Evolutionary conservation across 2,329 filamentous ascomycete species (phyloP).

Genomic region (Paracorniculantispora psalliotae): DNA sequence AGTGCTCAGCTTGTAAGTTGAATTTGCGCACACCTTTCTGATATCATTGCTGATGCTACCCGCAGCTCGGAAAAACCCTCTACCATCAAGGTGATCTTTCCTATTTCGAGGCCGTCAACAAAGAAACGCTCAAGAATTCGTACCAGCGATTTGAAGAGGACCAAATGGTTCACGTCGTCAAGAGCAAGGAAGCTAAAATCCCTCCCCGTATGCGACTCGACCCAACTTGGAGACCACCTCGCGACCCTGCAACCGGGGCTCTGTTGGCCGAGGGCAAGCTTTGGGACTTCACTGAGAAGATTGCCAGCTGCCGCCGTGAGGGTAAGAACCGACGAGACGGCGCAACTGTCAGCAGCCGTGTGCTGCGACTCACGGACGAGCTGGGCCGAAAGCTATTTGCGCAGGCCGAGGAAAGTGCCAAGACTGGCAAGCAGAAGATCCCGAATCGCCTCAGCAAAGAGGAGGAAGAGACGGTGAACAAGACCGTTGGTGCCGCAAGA

Average conservation of each 20-base stretch:
- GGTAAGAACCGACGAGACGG: constrained; percentile 96
- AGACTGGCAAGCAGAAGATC: constrained; percentile 27
- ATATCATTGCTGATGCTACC: no score
- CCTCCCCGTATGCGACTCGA: constrained; percentile 63
- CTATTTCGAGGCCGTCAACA: constrained; percentile 98
- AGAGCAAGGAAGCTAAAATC: constrained; percentile 59
- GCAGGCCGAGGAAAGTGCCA: constrained; percentile 40
- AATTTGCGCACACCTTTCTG: no score
- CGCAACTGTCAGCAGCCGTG: constrained; percentile 77
- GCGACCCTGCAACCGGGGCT: constrained; percentile 55
- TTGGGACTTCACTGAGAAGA: constrained; percentile 89
- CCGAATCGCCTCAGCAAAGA: constrained; percentile 45
- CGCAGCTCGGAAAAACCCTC: constrained; percentile 88
- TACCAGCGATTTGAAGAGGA: constrained; percentile 87
- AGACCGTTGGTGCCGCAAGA: constrained; percentile 41
- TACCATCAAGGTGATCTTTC: constrained; percentile 96
- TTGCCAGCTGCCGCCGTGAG: constrained; percentile 76
- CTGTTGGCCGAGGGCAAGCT: constrained; percentile 69
- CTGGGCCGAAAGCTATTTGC: constrained; percentile 68
- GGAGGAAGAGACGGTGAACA: constrained; percentile 42
- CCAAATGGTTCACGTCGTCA: constrained; percentile 73
- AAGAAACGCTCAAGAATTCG: constrained; percentile 92
- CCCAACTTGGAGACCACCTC: constrained; percentile 66
- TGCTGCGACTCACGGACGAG: constrained; percentile 69
- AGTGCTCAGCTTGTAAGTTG: constrained; percentile 68